A percentile compares a stretch with the other conserved stretches of the same genome.
Conservation (phyloP, 257 asterid genomes). For the Eustoma russellianum region DNA sequence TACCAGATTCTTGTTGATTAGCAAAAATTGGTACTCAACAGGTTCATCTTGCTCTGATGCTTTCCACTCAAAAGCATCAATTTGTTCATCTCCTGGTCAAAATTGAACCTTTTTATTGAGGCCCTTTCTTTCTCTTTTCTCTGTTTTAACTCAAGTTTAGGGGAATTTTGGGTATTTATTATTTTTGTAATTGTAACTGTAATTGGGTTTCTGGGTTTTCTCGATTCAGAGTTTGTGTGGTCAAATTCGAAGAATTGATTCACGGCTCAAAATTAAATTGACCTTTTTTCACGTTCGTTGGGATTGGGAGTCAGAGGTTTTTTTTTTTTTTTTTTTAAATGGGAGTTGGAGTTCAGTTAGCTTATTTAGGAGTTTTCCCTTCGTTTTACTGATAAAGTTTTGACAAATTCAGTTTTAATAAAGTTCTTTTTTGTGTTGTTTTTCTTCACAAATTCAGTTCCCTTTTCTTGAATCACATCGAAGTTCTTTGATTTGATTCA, state of each 20-base stretch:
- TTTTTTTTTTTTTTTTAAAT: no score
- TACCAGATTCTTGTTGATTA: slow-evolving; percentile 13
- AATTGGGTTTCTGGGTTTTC: neutral
- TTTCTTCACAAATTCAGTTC: no score
- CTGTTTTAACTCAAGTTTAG: neutral
- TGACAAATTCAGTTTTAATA: no score
- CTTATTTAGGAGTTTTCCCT: no score
- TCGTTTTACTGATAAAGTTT: no score
- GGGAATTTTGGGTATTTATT: slow-evolving; percentile 8
- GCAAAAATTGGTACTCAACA: slow-evolving; percentile 5
- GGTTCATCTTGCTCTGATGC: neutral
- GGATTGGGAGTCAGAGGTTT: no score
- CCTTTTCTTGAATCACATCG: neutral
- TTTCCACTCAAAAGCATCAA: neutral
- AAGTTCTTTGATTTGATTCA: slow-evolving; percentile 4
- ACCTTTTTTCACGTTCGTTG: neutral
- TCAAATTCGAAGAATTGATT: slow-evolving; percentile 6
- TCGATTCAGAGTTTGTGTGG: slow-evolving; percentile 8
- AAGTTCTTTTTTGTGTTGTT: no score
- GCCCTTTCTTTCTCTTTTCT: slow-evolving; percentile 1
- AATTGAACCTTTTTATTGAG: slow-evolving; percentile 6
- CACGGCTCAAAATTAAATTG: slow-evolving; percentile 12
- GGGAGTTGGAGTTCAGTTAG: no score
- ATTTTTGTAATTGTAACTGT: neutral
- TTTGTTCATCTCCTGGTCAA: slow-evolving; percentile 7